Percentiles rank a stretch among this genome's conserved stretches.
Evolutionary conservation across 2,329 filamentous ascomycete species (phyloP).

Genomic region (Nemania sp.): DNA sequence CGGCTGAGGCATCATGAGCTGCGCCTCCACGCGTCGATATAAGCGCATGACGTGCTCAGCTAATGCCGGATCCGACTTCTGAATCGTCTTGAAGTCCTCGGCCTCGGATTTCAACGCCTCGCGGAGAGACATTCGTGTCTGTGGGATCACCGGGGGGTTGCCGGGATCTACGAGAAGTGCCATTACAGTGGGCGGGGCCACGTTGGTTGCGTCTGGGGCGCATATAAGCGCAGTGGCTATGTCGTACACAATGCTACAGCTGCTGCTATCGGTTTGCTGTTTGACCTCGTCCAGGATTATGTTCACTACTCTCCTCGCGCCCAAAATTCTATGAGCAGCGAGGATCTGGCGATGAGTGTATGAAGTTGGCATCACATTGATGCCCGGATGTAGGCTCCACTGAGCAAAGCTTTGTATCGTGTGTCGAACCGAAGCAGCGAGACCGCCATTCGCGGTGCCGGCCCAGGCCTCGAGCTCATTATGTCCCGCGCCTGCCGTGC

Average conservation of each 20-base stretch:
- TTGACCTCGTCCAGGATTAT: constrained; percentile 71
- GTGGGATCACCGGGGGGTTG: constrained; percentile 44
- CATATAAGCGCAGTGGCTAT: constrained; percentile 71
- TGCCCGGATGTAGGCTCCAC: constrained; percentile 65
- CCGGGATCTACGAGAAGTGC: constrained; percentile 42
- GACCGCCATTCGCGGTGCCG: constrained; percentile 57
- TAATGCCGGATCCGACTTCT: constrained; percentile 59
- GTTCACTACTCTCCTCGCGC: constrained; percentile 62
- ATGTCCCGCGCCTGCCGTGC: constrained; percentile 65
- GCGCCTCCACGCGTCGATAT: constrained; percentile 67
- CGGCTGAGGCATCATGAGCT: constrained; percentile 52
- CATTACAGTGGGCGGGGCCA: constrained; percentile 42
- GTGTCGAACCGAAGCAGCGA: constrained; percentile 62
- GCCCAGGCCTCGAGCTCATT: constrained; percentile 73
- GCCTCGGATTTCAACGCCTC: constrained; percentile 63
- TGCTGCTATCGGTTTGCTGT: constrained; percentile 62
- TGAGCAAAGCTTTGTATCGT: constrained; percentile 66
- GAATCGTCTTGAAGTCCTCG: constrained; percentile 60
- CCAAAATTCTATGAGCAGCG: constrained; percentile 62
- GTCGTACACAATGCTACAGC: constrained; percentile 67
- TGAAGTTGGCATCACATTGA: constrained; percentile 61
- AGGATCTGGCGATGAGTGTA: constrained; percentile 77
- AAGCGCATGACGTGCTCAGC: constrained; percentile 68
- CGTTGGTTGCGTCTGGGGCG: constrained; percentile 62
- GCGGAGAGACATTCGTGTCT: constrained; percentile 60